These are phyloP conservation scores for Periconia sp. DNA, from an alignment of 2,329 filamentous ascomycete genomes.

Conservation along the genomic window DNA sequence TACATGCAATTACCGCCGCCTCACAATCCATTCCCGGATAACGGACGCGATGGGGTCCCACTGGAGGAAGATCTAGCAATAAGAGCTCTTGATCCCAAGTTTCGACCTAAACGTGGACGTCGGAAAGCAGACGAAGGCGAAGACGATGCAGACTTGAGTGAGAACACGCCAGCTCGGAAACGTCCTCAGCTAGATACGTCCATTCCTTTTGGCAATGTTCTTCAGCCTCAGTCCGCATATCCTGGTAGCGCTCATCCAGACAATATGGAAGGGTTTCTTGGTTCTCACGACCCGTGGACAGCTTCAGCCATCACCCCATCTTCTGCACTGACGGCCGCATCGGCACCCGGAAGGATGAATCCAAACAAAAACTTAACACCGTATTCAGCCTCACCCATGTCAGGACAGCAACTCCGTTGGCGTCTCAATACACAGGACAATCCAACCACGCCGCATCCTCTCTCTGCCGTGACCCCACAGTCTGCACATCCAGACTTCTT, in stretches of 20 bases:
- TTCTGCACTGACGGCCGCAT: conserved; percentile 41
- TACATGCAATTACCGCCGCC: conserved; percentile 76
- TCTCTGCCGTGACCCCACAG: conserved; percentile 78
- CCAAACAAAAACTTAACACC: conserved; percentile 43
- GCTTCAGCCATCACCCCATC: conserved; percentile 47
- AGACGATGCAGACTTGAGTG: conserved; percentile 60
- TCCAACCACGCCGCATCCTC: conserved; percentile 72
- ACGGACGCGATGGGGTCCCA: conserved; percentile 79
- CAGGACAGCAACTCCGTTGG: conserved; percentile 55
- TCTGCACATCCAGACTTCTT: conserved; percentile 55
- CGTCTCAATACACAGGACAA: conserved; percentile 64
- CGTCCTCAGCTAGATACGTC: conserved; percentile 66
- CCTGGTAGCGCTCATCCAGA: conserved; percentile 64
- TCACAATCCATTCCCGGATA: conserved; percentile 66
- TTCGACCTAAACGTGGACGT: conserved; percentile 65
- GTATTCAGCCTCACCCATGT: conserved; percentile 51
- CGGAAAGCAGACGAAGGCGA: conserved; percentile 66
- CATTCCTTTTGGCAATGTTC: conserved; percentile 44
- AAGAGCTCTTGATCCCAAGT: conserved; percentile 80
- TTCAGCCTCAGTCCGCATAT: conserved; percentile 55
- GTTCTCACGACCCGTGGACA: conserved; percentile 55
- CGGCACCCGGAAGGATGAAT: conserved; percentile 42
- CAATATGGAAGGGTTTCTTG: conserved; percentile 53
- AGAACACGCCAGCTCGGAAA: conserved; percentile 55
- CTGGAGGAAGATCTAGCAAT: conserved; percentile 89